phyloP scores from a whole-genome alignment of 768 basidiomycete species.

The Hortiboletus flavorubellus region DNA sequence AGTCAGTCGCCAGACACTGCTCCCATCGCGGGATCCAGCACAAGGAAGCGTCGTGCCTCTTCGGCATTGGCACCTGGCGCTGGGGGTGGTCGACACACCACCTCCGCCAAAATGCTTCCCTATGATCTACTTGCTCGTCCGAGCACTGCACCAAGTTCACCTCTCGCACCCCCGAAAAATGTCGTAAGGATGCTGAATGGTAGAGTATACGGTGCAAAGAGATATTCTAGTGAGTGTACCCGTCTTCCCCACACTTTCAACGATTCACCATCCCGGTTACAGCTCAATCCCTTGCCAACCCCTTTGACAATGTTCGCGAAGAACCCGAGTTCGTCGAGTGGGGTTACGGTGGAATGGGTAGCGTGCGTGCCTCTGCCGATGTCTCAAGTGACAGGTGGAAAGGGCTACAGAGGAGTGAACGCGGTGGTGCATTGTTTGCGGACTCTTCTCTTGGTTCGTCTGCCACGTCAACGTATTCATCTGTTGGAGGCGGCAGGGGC shows the following conservation, averaged over 20 bases:
- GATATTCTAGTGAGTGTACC: slow-evolving; percentile 22
- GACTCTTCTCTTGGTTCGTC: slow-evolving; percentile 7
- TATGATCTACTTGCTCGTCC: background rate
- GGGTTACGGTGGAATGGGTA: slow-evolving; percentile 88
- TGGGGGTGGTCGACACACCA: slow-evolving; percentile 30
- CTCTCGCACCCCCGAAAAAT: slow-evolving; percentile 10
- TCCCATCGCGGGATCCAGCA: background rate
- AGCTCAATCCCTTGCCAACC: slow-evolving; percentile 44
- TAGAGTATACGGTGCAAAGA: slow-evolving; percentile 66
- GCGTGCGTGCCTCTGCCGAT: slow-evolving; percentile 32
- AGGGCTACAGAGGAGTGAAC: slow-evolving; percentile 25
- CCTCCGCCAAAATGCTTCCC: slow-evolving; percentile 5
- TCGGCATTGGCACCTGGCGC: slow-evolving; percentile 21
- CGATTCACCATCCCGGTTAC: background rate
- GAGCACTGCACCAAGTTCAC: slow-evolving; percentile 12
- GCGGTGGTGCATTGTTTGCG: slow-evolving; percentile 24
- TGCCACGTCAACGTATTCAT: slow-evolving; percentile 13
- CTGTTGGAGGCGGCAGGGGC: slow-evolving; percentile 23
- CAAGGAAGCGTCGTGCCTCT: slow-evolving; percentile 21
- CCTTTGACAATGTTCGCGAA: slow-evolving; percentile 59
- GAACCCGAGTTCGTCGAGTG: slow-evolving; percentile 88
- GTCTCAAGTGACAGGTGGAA: slow-evolving; percentile 30
- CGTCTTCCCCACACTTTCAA: background rate
- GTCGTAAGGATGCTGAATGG: slow-evolving; percentile 79
- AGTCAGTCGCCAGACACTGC: background rate